These are phyloP conservation scores for Vitis labrusca DNA, from an alignment of 164 flowering plant genomes.

Conservation along the genomic window DNA sequence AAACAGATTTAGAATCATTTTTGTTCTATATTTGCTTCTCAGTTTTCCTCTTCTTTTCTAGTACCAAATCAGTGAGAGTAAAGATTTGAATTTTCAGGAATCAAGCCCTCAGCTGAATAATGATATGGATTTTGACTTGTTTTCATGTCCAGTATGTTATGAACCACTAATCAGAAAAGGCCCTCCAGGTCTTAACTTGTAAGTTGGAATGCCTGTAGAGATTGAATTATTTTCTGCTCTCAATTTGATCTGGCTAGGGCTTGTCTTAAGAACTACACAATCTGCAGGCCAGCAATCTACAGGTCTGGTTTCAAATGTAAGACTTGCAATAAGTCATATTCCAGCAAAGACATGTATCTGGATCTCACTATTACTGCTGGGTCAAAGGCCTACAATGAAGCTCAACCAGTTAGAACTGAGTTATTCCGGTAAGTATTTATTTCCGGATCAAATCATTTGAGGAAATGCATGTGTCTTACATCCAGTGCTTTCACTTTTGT, in stretches of 20 bases:
- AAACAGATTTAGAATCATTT: no score
- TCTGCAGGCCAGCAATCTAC: slow-evolving; percentile 77
- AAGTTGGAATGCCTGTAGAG: slow-evolving; percentile 31
- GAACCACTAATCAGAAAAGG: slow-evolving; percentile 84
- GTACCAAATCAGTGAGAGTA: no score
- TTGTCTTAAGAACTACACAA: slow-evolving; percentile 7
- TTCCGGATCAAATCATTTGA: not conserved
- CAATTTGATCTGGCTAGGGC: not conserved
- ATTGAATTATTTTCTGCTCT: not conserved
- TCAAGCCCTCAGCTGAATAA: slow-evolving; percentile 22
- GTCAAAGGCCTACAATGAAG: slow-evolving; percentile 61
- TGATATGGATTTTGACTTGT: slow-evolving; percentile 39
- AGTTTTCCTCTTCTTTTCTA: no score
- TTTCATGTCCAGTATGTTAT: slow-evolving; percentile 90
- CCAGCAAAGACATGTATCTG: slow-evolving; percentile 76
- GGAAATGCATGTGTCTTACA: not conserved
- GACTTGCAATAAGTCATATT: slow-evolving; percentile 72
- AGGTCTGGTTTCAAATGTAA: slow-evolving; percentile 89
- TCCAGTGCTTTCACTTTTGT: slow-evolving; percentile 8
- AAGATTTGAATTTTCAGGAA: slow-evolving; percentile 38
- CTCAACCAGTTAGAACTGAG: slow-evolving; percentile 68
- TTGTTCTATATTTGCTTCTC: no score
- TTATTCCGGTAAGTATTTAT: slow-evolving; percentile 60
- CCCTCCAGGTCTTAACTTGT: slow-evolving; percentile 89
- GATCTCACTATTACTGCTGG: slow-evolving; percentile 88